Base-by-base conservation (phyloP, 768 basidiomycete species). In the Russula vinacea region DNA sequence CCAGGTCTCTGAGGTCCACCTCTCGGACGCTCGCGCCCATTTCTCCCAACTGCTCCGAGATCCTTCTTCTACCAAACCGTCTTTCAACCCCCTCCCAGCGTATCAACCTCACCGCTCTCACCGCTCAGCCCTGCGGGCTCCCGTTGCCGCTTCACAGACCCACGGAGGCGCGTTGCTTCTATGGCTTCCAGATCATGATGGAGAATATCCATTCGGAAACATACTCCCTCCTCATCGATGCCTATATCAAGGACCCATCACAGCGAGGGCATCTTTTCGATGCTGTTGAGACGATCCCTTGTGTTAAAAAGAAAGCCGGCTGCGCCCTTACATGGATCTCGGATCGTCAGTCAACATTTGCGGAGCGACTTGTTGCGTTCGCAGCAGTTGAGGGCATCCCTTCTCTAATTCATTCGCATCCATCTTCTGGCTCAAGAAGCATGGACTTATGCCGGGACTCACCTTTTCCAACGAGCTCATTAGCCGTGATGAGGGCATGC, bases 121-220 rank as follows among this genome's bases (percentile, higher is more conserved):
- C 44, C 64, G 47, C 10, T 19, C 49, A 49, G n/a, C 47, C 16
- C 19, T 37, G 6, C 65, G 65, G 33, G 50, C 53, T 39, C 51
- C 65, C 6, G 29, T 52, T n/a, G 55, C 54, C 19, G 24, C 69
- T 29, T 66, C 75, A 37, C 72, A 74, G 58, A 58, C 68, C n/a
- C n/a, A n/a, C 94, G 4, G 94, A 98, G 74, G 94, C 93, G 6
- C 87, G 94, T 3, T 97, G 92, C 74, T 98, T 98, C 77, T 98
- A 97, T 71, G 95, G 94, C 19, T 97, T 96, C 78, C 95, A 98
- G 74, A 92, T 98, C 70, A 97, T 97, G 94, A 98, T 96, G 86
- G 95, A 97, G 71, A 98, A 98, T 74, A 85, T 98, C 44, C 95
- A 98, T 76, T 94, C 94, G 3, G 94, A 98, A 73, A 95, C 94